These are phyloP conservation scores for Mediolabrus comicus DNA, from an alignment of 108 stramenopile genomes.

Conservation along the genomic window DNA sequence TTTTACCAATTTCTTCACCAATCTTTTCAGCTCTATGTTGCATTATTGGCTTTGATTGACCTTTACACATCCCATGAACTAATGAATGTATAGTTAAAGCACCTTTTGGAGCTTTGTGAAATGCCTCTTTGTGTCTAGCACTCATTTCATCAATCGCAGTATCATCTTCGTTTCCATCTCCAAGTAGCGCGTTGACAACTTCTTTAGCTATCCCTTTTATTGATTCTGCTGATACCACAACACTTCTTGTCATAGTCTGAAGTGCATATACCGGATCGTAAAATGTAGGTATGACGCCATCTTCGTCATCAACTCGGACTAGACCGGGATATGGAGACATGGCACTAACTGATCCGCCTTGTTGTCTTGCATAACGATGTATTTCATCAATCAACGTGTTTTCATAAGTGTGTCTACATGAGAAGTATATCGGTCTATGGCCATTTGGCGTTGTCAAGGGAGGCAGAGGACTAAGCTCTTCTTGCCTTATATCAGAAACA, in stretches of 20 bases:
- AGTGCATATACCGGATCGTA: slow-evolving; percentile 56
- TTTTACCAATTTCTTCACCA: slow-evolving; percentile 28
- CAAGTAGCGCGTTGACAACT: slow-evolving; percentile 18
- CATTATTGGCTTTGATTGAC: slow-evolving; percentile 35
- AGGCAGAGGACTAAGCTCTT: slow-evolving; percentile 22
- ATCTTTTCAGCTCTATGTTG: slow-evolving; percentile 31
- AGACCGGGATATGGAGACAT: slow-evolving; percentile 56
- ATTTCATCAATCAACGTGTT: slow-evolving; percentile 51
- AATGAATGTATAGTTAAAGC: slow-evolving; percentile 49
- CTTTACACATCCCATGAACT: slow-evolving; percentile 58
- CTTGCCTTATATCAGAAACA: background rate
- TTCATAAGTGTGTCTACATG: slow-evolving; percentile 63
- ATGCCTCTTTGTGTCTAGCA: background rate
- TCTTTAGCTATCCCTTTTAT: slow-evolving; percentile 57
- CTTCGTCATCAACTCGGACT: slow-evolving; percentile 21
- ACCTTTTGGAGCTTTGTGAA: slow-evolving; percentile 37
- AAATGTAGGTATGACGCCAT: background rate
- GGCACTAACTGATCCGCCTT: background rate
- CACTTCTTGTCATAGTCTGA: slow-evolving; percentile 41
- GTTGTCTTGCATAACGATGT: background rate
- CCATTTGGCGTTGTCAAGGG: slow-evolving; percentile 26
- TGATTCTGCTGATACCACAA: slow-evolving; percentile 42
- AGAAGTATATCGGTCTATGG: slow-evolving; percentile 47
- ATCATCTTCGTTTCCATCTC: background rate
- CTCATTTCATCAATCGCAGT: background rate